Percentiles rank a stretch among this genome's conserved stretches.
These are phyloP conservation scores for Cadophora sp. DNA, from an alignment of 2,329 filamentous ascomycete species.

Conservation along the genomic window DNA sequence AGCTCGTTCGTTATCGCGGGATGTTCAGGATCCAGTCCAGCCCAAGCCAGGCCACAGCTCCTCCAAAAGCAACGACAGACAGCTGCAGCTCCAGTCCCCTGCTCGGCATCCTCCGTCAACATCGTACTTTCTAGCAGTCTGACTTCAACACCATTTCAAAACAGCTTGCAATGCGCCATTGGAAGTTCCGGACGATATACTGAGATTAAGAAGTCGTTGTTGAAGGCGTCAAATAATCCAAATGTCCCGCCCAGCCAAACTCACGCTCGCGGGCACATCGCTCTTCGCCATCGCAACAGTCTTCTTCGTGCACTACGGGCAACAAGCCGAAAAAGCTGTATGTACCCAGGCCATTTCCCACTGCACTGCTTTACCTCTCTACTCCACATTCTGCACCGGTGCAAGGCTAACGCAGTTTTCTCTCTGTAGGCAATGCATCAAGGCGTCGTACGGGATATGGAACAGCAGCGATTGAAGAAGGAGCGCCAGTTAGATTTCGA, in stretches of 20 bases:
- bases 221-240: neutral
- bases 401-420: neutral
- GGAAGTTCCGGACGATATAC: neutral
- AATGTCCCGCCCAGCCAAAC: conserved; percentile 92
- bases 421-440: conserved; percentile 85
- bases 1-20: conserved; percentile 32
- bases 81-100: conserved; percentile 35
- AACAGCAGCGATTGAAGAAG: conserved; percentile 87
- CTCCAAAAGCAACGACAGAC: conserved; percentile 33
- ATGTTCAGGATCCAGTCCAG: conserved; percentile 19
- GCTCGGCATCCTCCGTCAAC: conserved; percentile 37
- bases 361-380: neutral
- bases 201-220: neutral
- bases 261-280: conserved; percentile 81
- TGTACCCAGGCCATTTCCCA: conserved; percentile 43
- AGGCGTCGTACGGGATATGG: conserved; percentile 92
- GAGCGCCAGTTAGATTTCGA: conserved; percentile 96
- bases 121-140: neutral
- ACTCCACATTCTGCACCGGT: neutral
- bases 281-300: conserved; percentile 79
- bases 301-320: conserved; percentile 86
- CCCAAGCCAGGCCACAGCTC: conserved; percentile 18
- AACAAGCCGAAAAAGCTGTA: conserved; percentile 84
- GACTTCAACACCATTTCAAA: neutral
- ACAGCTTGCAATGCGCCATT: neutral